Percentiles rank a stretch among this genome's conserved stretches.
Conservation (phyloP, 495 filamentous ascomycete genomes). For the Penicilliopsis zonata region DNA sequence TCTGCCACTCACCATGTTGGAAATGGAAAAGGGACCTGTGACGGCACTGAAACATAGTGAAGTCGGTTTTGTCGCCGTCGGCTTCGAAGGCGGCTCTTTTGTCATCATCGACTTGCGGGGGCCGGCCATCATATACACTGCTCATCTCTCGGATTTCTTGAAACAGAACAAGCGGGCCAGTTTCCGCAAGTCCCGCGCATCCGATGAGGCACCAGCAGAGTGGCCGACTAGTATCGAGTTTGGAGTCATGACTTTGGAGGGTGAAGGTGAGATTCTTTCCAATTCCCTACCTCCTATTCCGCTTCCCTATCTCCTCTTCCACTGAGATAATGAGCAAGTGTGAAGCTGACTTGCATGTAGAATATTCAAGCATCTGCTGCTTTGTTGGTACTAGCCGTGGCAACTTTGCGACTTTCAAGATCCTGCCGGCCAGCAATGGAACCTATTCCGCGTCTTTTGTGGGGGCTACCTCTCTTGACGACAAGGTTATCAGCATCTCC, state of each 20-base stretch:
- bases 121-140: conserved; percentile 72
- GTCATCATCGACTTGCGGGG: conserved; percentile 79
- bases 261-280: conserved; percentile 43
- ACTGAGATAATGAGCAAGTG: not conserved
- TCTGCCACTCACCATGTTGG: conserved; percentile 65
- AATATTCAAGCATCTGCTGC: conserved; percentile 85
- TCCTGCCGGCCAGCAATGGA: conserved; percentile 59
- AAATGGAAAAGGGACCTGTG: conserved; percentile 69
- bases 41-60: conserved; percentile 72
- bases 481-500: conserved; percentile 59
- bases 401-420: conserved; percentile 75
- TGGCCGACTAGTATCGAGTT: conserved; percentile 77
- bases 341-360: conserved; percentile 23
- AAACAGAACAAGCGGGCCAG: conserved; percentile 59
- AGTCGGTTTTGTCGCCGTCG: conserved; percentile 81
- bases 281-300: not conserved
- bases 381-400: conserved; percentile 85
- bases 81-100: conserved; percentile 68
- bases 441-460: conserved; percentile 62
- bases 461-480: conserved; percentile 54
- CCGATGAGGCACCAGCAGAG: conserved; percentile 41
- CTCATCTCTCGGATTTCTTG: conserved; percentile 50
- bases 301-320: too few species aligned
- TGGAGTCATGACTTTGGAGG: conserved; percentile 84
- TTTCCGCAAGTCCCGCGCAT: conserved; percentile 41